Evolutionary conservation across 306 rosid genomes (phyloP), one percentile per base, ranked within the genome.

Genomic region (Styphnolobium japonicum): DNA sequence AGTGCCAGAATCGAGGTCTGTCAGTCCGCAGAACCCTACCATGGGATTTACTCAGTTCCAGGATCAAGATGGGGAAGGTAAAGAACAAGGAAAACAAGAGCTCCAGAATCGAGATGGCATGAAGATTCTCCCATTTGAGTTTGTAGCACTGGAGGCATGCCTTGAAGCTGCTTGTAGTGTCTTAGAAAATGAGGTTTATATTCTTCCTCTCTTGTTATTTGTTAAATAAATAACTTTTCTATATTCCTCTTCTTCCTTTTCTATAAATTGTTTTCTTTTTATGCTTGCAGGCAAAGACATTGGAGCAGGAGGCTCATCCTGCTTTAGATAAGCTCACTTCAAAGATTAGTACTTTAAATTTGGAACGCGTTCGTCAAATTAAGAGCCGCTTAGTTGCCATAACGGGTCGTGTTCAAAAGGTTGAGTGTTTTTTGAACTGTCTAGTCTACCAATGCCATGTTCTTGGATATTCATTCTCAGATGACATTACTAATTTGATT

Each of bases 311-410:
- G 62, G 99, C 99, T 51, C 99, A 95, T 70, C 99, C 99, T 2
- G 99, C 99, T 61, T 87, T 95, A 25, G 99, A 95, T 77, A 95
- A 95, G 86, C 86, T 95, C 70, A 95, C 99, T 16, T 93, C 99
- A 2, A 95, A 95, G 84, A 95, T 95, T 10, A 95, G 99, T 84
- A 95, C 98, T 36, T 96, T 95, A 57, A 95, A 95, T 79, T 87
- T 95, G 91, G 99, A 95, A 81, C 94, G 96, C 0, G 99, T 95
- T 58, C 96, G 98, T 10, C 99, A 95, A 73, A 93, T 95, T 79
- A 95, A 95, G 91, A 95, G 99, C 69, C 96, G 99, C 36, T 85
- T 93, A 65, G 99, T 95, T 71, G 98, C 99, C 9, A 95, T 95
- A 45, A 95, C 98, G 5, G 98, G 98, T 22, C 92, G 98, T 4